Evolutionary conservation across 106 monocot species (phyloP), one percentile per base, ranked within the genome.

Genomic region (Acanthochlamys bracteata): DNA sequence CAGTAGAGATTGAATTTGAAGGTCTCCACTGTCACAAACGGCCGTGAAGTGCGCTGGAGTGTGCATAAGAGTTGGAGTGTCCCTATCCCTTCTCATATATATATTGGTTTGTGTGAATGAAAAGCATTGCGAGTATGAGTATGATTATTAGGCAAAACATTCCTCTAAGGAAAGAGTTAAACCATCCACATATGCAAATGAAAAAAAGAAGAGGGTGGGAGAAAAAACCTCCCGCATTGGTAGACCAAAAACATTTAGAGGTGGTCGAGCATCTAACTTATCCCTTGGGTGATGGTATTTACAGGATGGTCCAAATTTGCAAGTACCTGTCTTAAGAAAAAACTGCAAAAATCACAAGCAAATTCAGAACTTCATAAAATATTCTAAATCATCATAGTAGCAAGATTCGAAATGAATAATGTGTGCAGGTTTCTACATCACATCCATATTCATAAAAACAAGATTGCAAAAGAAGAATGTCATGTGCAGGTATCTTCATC

Each of bases 281-380:
- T 85, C 88, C 61, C 71, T 73, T 53, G 93, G 85, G 76, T 93
- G 93, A 80, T 93, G 73, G 69, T 93, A 93, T 78, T 89, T 93
- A 69, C 89, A 89, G 61, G 89, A 78, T 53, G 69, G 60, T 51
- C 89, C 93, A 74, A 71, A 93, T 65, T 81, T 88, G 71, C 93
- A 93, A 25, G 83, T 85, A 40, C 93, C 80, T 45, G 93, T 85
- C 71, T 82, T 89, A 56, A 93, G 71, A 62, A 89, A 93, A 71
- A 75, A 83, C 93, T 93, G 83, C 89, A 88, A 66, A 41, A 57
- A 68, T 59, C 39, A 42, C 6, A 15, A 55, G 17, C 17, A 17
- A 2, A 49, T 9, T 49, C 17, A 49, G 49, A 12, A 14, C 49
- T 14, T 49, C 49, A 55, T 20, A 55, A 55, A 55, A 21, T 15